These are phyloP conservation scores for Phialemoniopsis sp. DNA, from an alignment of 2,329 filamentous ascomycete genomes.

Conservation along the genomic window DNA sequence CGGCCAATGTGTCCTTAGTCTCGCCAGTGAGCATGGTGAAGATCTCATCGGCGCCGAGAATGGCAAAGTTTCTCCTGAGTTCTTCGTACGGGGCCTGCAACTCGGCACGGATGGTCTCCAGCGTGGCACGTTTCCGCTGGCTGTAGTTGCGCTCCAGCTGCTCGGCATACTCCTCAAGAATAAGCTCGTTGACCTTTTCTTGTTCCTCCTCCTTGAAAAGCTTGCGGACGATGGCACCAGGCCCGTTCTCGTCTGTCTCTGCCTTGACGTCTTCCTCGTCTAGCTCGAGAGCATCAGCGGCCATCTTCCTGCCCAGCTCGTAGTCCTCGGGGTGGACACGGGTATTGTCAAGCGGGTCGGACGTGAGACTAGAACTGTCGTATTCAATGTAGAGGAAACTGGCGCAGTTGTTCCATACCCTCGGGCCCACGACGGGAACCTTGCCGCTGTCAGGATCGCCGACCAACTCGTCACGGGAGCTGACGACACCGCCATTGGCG, in stretches of 20 bases:
- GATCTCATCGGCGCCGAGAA: constrained; percentile 69
- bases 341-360: constrained; percentile 93
- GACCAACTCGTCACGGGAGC: constrained; percentile 80
- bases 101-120: constrained; percentile 94
- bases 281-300: constrained; percentile 90
- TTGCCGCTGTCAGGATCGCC: constrained; percentile 80
- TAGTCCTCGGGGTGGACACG: constrained; percentile 98
- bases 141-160: constrained; percentile 91
- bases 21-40: constrained; percentile 98
- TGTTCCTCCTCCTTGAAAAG: constrained; percentile 93
- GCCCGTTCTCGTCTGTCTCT: constrained; percentile 84
- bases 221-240: constrained; percentile 86
- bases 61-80: constrained; percentile 73
- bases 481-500: constrained; percentile 81
- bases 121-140: constrained; percentile 89
- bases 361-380: constrained; percentile 73
- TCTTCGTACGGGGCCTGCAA: constrained; percentile 93
- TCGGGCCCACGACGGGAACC: constrained; percentile 75
- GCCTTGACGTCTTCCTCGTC: constrained; percentile 98
- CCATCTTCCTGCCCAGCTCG: constrained; percentile 96
- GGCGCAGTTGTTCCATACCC: constrained; percentile 94
- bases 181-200: constrained; percentile 92
- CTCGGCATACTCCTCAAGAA: constrained; percentile 94
- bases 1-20: constrained; percentile 74
- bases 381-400: constrained; percentile 92